Conservation (phyloP, 2,329 filamentous ascomycete genomes). For the Colletotrichum destructivum region DNA sequence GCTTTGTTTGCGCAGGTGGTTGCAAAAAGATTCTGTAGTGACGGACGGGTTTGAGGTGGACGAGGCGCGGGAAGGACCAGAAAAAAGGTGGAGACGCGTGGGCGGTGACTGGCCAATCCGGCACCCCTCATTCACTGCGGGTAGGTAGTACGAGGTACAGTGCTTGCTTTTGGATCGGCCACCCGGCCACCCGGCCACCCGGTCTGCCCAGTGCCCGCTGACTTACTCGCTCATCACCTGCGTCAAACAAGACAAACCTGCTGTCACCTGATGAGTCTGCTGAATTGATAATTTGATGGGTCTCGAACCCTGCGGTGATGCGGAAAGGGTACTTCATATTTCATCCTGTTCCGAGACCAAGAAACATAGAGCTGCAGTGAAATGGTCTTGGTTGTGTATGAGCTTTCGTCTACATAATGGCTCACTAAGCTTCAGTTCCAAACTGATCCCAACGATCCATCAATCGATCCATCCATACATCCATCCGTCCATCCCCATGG, state of each 20-base stretch:
- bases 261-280: not conserved
- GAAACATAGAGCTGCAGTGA: not conserved
- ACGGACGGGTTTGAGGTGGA: slow-evolving; percentile 37
- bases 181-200: not conserved
- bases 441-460: slow-evolving; percentile 26
- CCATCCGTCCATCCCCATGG: slow-evolving; percentile 12
- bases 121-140: slow-evolving; percentile 14
- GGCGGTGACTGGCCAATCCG: slow-evolving; percentile 33
- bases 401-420: slow-evolving; percentile 36
- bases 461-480: too few species aligned
- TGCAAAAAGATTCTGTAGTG: slow-evolving; percentile 40
- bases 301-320: not conserved
- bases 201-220: not conserved
- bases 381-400: slow-evolving; percentile 31
- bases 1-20: slow-evolving; percentile 34
- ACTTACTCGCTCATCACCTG: slow-evolving; percentile 29
- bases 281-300: too few species aligned
- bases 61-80: slow-evolving; percentile 42
- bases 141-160: slow-evolving; percentile 24
- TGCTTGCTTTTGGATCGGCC: slow-evolving; percentile 30
- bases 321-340: not conserved
- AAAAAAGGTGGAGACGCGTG: slow-evolving; percentile 41
- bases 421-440: slow-evolving; percentile 27
- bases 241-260: too few species aligned
- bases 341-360: not conserved